Evolutionary conservation across 345 rosid genomes (phyloP), one percentile per base, ranked within the genome.

Genomic region (Citrus mangshanensis): DNA sequence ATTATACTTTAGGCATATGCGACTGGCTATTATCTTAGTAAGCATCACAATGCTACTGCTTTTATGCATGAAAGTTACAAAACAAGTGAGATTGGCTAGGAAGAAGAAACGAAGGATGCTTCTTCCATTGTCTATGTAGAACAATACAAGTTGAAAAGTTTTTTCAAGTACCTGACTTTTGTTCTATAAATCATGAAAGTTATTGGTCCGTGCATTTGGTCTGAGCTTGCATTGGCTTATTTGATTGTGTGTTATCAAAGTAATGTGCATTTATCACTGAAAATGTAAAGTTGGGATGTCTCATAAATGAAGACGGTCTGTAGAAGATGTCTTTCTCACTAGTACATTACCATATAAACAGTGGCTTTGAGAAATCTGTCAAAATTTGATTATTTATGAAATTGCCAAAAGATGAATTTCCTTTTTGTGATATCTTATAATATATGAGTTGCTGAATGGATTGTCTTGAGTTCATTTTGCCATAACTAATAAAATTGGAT

Each of bases 61-160:
- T 77, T 70, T 89, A 55, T 92, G 94, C 92, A 90, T 95, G 97
- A 93, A 89, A 89, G 69, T 93, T 74, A 83, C 92, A 70, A 95
- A 95, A 91, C 96, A 94, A 81, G 92, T 87, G 81, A 90, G 93
- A 85, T 69, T 85, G 82, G 88, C 93, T 13, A 89, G 93, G 89
- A 95, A 90, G 77, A 95, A 90, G 95, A 95, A 90, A 81, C 89
- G 97, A 79, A 88, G 99, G 87, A 95, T 95, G 99, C 96, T 95
- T 85, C 97, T 95, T 80, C 99, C 99, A 21, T 84, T 95, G 76
- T 95, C 99, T 37, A 91, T 96, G 98, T 96, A 87, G 78, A 77
- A 78, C 40, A 25, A 78, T 34, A 73, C 24, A 73, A 40, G 68
- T 24, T 9, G 38, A 37, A 13, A 70, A 58, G 60, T 25, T 67